These are phyloP conservation scores for Eutrema yunnanense DNA, from an alignment of 345 rosid genomes.

Conservation along the genomic window DNA sequence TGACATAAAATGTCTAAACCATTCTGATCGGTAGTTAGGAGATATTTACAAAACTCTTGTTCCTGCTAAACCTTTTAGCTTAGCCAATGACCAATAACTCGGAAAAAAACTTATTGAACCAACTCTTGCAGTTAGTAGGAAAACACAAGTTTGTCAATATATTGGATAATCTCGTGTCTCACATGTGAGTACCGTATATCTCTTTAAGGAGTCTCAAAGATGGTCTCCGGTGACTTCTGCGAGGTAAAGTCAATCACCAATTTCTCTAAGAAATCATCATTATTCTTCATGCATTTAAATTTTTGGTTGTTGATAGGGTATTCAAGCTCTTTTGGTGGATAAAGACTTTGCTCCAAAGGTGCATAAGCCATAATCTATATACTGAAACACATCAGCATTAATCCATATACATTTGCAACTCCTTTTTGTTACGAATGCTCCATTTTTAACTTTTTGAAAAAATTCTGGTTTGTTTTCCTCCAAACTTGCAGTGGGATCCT, in stretches of 20 bases:
- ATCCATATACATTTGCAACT: not conserved
- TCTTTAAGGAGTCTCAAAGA: no score
- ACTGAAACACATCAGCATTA: not conserved
- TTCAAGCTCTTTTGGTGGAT: conserved; percentile 64
- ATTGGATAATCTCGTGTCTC: no score
- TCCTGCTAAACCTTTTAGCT: not conserved
- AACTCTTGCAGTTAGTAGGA: not conserved
- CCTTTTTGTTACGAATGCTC: not conserved
- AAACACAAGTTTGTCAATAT: not conserved
- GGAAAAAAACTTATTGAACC: not conserved
- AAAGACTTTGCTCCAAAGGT: conserved; percentile 96
- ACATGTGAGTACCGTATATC: no score
- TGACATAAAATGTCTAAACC: not conserved
- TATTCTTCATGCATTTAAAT: no score
- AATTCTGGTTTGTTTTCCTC: not conserved
- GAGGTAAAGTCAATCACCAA: no score
- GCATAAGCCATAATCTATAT: not conserved
- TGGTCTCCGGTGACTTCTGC: no score
- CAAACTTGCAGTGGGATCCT: conserved; percentile 67
- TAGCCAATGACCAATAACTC: not conserved
- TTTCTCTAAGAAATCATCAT: no score
- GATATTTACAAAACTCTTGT: not conserved
- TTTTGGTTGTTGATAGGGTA: no score
- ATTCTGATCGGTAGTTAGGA: not conserved
- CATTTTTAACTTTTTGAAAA: not conserved